These are phyloP conservation scores for Blastosporella zonata DNA, from an alignment of 1,284 basidiomycete genomes.

Conservation along the genomic window DNA sequence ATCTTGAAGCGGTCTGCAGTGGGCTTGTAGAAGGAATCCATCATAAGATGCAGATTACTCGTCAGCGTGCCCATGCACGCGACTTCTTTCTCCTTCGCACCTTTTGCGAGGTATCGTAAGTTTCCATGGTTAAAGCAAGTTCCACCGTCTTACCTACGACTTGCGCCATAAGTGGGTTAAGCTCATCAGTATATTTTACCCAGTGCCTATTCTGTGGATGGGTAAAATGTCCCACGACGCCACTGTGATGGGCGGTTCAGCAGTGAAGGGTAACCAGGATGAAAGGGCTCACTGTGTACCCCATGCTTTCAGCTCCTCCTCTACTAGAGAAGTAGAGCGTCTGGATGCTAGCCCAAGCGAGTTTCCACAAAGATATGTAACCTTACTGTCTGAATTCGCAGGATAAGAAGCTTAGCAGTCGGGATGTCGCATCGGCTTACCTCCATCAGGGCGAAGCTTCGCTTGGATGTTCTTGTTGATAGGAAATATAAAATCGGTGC, in stretches of 20 bases:
- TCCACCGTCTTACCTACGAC: constrained; percentile 65
- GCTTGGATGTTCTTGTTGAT: constrained; percentile 56
- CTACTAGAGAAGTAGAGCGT: constrained; percentile 66
- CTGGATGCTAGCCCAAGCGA: constrained; percentile 86
- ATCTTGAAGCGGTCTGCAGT: constrained; percentile 87
- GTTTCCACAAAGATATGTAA: constrained; percentile 94
- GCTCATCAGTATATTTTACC: constrained; percentile 75
- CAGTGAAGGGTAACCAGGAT: constrained; percentile 5
- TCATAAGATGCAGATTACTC: constrained; percentile 91
- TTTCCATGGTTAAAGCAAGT: constrained; percentile 11
- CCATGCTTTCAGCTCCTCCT: constrained; percentile 92
- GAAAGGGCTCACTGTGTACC: constrained; percentile 56
- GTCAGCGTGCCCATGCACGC: constrained; percentile 95
- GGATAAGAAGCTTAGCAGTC: constrained; percentile 11
- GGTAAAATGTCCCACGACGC: constrained; percentile 88
- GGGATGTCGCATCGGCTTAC: constrained; percentile 21
- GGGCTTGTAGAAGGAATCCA: constrained; percentile 93
- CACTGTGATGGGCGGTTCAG: constrained; percentile 45
- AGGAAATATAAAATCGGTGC: constrained; percentile 61
- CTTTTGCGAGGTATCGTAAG: constrained; percentile 38
- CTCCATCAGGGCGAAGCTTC: constrained; percentile 36
- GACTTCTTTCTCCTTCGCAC: constrained; percentile 86
- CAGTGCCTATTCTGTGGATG: constrained; percentile 85
- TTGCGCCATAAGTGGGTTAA: constrained; percentile 76
- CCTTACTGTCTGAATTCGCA: constrained; percentile 41